Percentiles rank a stretch among this genome's conserved stretches.
Conservation (phyloP, 169 alveolate genomes). For the Babesia gibsoni region DNA sequence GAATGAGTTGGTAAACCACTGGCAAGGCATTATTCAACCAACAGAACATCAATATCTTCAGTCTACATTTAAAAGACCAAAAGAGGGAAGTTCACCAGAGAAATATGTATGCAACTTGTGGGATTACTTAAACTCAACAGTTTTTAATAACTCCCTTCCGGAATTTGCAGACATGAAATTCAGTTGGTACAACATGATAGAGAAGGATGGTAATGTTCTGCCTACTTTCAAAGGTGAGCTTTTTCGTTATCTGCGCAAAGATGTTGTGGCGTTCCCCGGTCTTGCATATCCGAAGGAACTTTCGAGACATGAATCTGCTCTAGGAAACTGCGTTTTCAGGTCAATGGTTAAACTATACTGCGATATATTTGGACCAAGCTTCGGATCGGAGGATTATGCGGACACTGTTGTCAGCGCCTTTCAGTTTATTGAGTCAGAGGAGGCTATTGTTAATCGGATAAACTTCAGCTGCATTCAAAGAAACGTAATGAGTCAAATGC, state of each 20-base stretch:
- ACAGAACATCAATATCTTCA: background rate
- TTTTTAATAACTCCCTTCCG: constrained; percentile 35
- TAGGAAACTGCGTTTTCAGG: constrained; percentile 53
- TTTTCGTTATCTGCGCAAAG: constrained; percentile 1
- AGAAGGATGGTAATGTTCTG: background rate
- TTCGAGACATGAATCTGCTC: constrained; percentile 4
- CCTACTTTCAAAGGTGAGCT: background rate
- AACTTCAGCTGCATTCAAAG: constrained; percentile 47
- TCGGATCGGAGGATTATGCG: constrained; percentile 25
- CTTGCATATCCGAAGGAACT: constrained; percentile 45
- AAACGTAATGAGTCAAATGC: background rate
- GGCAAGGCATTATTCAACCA: constrained; percentile 22
- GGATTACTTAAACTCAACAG: constrained; percentile 37
- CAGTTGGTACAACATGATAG: constrained; percentile 24
- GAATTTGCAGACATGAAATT: constrained; percentile 34
- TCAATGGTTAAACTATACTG: constrained; percentile 60
- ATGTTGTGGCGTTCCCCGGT: constrained; percentile 38
- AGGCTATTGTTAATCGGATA: constrained; percentile 4
- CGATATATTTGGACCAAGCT: constrained; percentile 32
- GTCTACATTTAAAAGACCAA: background rate
- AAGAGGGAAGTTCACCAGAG: constrained; percentile 7
- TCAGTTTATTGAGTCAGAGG: constrained; percentile 43
- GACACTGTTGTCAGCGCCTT: constrained; percentile 13
- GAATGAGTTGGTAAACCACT: background rate
- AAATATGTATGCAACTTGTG: constrained; percentile 48